A percentile compares a stretch with the other conserved stretches of the same genome.
Evolutionary conservation across 306 rosid species (phyloP).

Genomic region (Prunus mongolica): DNA sequence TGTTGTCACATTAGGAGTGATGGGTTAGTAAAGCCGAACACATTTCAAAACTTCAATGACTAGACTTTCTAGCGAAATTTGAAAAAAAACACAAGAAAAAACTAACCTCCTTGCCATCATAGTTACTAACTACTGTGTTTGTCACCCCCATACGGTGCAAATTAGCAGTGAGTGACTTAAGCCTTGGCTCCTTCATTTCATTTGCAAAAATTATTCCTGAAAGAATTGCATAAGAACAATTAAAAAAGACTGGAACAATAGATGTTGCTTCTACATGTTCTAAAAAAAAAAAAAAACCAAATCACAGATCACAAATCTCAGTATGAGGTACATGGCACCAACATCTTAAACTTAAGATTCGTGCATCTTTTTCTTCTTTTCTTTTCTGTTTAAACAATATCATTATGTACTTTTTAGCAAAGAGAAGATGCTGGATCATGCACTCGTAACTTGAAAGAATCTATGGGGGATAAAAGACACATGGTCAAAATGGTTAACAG

Average conservation of each 20-base stretch:
- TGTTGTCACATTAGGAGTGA: background rate
- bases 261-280: background rate
- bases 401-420: background rate
- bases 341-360: background rate
- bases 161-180: slow-evolving; percentile 91
- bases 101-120: slow-evolving; percentile 86
- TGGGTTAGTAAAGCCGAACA: background rate
- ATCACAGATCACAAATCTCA: background rate
- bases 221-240: background rate
- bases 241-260: background rate
- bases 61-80: background rate
- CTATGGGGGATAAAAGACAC: background rate
- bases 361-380: background rate
- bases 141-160: slow-evolving; percentile 95
- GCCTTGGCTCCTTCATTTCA: slow-evolving; percentile 83
- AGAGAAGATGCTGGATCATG: background rate
- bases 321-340: background rate
- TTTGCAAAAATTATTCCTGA: slow-evolving; percentile 87
- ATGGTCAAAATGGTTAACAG: background rate
- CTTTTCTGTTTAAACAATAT: background rate
- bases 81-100: background rate
- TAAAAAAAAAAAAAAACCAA: background rate
- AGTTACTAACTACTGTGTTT: slow-evolving; percentile 79
- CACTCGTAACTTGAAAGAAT: background rate
- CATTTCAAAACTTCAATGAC: background rate